Conservation (phyloP, 768 basidiomycete species). For the Hygrophorus russula region DNA sequence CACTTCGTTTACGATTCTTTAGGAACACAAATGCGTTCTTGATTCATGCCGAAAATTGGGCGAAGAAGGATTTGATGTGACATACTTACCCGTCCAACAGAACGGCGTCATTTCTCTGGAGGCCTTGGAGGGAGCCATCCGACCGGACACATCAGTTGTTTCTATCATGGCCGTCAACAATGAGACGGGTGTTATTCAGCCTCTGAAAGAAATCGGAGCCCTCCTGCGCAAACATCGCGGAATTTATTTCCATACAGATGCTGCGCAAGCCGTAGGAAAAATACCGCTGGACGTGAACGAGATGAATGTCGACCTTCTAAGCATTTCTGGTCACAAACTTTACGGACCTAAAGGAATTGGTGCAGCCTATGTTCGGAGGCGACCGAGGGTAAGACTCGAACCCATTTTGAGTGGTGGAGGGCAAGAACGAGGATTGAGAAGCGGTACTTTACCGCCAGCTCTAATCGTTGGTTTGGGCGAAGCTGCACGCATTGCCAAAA, state of each 20-base stretch:
- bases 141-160: constrained; percentile 87
- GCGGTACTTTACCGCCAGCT: constrained; percentile 86
- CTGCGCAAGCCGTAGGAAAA: constrained; percentile 91
- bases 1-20: constrained; percentile 4
- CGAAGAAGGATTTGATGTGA: constrained; percentile 96
- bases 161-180: constrained; percentile 99
- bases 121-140: constrained; percentile 76
- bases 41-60: constrained; percentile 94
- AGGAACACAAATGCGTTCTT: constrained; percentile 99
- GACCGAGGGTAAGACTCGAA: constrained; percentile 89
- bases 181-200: constrained; percentile 98
- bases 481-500: constrained; percentile 83
- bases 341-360: constrained; percentile 98
- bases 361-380: constrained; percentile 84
- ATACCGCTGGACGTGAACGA: constrained; percentile 89
- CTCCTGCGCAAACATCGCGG: constrained; percentile 80
- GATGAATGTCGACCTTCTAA: constrained; percentile 92
- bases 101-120: constrained; percentile 77
- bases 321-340: constrained; percentile 93
- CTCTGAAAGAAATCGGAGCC: constrained; percentile 88
- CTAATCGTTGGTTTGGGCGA: constrained; percentile 91
- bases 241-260: constrained; percentile 94
- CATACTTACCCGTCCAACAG: constrained; percentile 87
- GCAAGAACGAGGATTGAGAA: constrained; percentile 90
- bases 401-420: constrained; percentile 94